phyloP scores from a whole-genome alignment of 2,329 filamentous ascomycete genomes.

The Aspergillus costaricaensis region DNA sequence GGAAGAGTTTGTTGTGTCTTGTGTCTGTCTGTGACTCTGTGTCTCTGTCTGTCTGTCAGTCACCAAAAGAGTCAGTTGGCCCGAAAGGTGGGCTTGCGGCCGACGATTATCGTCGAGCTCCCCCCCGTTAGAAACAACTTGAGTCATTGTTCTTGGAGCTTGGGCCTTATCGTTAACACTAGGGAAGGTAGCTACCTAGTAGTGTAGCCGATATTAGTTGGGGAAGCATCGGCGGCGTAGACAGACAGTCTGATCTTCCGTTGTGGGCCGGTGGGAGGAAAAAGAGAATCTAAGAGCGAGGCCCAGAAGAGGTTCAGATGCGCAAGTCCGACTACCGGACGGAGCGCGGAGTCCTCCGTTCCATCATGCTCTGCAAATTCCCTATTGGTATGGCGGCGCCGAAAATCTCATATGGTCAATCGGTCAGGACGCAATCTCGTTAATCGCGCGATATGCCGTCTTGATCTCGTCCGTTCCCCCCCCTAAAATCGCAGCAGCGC shows the following conservation, averaged over 20 bases:
- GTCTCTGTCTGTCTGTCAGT: not conserved
- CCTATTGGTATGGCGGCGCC: not conserved
- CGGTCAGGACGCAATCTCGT: not conserved
- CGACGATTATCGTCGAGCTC: not conserved
- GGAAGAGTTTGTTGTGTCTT: not conserved
- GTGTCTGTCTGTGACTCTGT: not conserved
- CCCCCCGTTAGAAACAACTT: not conserved
- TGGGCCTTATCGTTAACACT: not conserved
- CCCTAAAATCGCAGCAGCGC: not conserved
- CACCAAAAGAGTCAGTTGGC: not conserved
- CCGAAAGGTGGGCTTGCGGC: no score
- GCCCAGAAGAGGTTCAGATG: not conserved
- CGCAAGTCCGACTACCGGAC: conserved; percentile 4
- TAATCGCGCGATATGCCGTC: conserved; percentile 3
- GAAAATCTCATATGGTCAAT: not conserved
- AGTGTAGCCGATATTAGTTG: conserved; percentile 3
- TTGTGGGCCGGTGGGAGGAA: not conserved
- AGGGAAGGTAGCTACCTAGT: not conserved
- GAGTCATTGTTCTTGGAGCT: not conserved
- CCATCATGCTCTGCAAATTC: not conserved
- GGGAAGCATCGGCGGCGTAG: not conserved
- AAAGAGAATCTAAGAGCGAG: no score
- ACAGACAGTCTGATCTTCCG: conserved; percentile 1
- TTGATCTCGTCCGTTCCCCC: not conserved
- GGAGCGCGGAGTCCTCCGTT: conserved; percentile 5